phyloP scores from a whole-genome alignment of 78 protist genomes.

The Dictyostelium intermedium region DNA sequence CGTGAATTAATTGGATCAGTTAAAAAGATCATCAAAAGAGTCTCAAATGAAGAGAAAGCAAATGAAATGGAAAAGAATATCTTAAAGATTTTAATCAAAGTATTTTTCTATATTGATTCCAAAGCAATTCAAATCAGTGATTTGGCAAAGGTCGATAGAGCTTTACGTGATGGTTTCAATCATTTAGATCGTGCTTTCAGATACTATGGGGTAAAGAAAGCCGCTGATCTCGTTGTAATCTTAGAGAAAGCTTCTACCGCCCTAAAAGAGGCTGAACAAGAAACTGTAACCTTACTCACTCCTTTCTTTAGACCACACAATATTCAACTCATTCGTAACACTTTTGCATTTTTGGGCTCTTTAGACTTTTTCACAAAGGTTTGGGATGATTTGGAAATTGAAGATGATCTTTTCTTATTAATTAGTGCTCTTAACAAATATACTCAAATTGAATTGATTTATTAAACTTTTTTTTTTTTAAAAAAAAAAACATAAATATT shows the following conservation, averaged over 20 bases:
- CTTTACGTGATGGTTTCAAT: constrained; percentile 67
- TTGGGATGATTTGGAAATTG: constrained; percentile 74
- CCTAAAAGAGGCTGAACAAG: constrained; percentile 63
- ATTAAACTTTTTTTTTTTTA: too few species aligned
- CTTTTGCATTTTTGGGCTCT: constrained; percentile 57
- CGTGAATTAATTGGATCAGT: constrained; percentile 51
- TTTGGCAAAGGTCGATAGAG: constrained; percentile 48
- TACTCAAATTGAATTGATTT: constrained; percentile 72
- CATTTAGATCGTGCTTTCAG: constrained; percentile 46
- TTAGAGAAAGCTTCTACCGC: constrained; percentile 22
- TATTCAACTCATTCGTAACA: constrained; percentile 44
- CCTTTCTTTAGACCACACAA: constrained; percentile 74
- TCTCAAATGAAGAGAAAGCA: constrained; percentile 61
- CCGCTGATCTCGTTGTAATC: constrained; percentile 9
- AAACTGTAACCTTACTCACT: constrained; percentile 15
- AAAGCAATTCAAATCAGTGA: constrained; percentile 48
- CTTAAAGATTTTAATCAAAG: constrained; percentile 64
- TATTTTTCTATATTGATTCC: constrained; percentile 50
- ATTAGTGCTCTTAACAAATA: constrained; percentile 73
- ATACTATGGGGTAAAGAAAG: constrained; percentile 58
- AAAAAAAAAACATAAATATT: not conserved
- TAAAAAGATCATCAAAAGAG: constrained; percentile 52
- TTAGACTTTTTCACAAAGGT: constrained; percentile 51
- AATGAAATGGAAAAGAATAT: constrained; percentile 77
- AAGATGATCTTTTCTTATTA: constrained; percentile 67